These are phyloP conservation scores for Aureobasidium lini DNA, from an alignment of 2,329 filamentous ascomycete species.

Conservation along the genomic window DNA sequence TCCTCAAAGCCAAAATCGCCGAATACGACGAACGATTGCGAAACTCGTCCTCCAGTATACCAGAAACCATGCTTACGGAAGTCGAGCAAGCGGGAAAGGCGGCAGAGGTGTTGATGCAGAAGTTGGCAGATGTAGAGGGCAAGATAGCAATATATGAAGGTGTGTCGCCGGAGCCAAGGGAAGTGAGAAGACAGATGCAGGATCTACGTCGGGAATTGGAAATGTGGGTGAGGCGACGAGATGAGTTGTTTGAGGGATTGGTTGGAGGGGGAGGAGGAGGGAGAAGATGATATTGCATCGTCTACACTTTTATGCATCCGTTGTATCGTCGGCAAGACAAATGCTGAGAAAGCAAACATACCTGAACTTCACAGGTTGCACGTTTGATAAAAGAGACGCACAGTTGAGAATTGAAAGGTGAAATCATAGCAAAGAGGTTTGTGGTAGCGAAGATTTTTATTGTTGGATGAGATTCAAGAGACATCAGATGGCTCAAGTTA, in stretches of 20 bases:
- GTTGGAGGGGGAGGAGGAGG: constrained; percentile 31
- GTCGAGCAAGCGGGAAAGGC: constrained; percentile 52
- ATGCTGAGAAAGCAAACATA: too few relatives aligned
- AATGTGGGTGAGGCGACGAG: constrained; percentile 54
- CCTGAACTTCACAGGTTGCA: too few relatives aligned
- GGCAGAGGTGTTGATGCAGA: constrained; percentile 50
- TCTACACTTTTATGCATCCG: too few relatives aligned
- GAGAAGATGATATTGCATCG: not conserved
- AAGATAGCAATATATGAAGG: constrained; percentile 61
- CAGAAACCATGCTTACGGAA: constrained; percentile 48
- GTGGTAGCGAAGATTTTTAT: too few relatives aligned
- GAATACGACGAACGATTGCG: constrained; percentile 48
- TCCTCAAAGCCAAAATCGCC: constrained; percentile 56
- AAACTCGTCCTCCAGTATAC: constrained; percentile 20
- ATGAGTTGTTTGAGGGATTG: constrained; percentile 67
- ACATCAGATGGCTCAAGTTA: too few relatives aligned
- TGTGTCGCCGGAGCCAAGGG: constrained; percentile 62
- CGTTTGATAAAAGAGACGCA: too few relatives aligned
- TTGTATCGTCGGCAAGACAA: too few relatives aligned
- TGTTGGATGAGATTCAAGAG: too few relatives aligned
- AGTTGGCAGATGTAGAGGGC: constrained; percentile 53
- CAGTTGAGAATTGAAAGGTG: too few relatives aligned
- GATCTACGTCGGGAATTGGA: constrained; percentile 57
- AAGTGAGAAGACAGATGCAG: constrained; percentile 64
- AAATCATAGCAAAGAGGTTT: too few relatives aligned